These are phyloP conservation scores for Tritrichomonas foetus DNA, from an alignment of 208 protist genomes.

Conservation along the genomic window DNA sequence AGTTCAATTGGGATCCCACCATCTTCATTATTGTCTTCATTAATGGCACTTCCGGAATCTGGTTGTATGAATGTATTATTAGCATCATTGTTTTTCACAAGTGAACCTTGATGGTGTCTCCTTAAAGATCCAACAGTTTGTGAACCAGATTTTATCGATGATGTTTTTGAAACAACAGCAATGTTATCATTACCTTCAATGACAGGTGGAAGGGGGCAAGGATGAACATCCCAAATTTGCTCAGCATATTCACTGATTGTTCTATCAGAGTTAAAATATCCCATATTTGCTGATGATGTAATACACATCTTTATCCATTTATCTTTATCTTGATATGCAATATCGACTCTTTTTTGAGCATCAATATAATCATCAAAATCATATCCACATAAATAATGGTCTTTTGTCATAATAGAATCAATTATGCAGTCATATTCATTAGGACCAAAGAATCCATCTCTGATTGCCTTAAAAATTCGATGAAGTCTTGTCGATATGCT, in stretches of 20 bases:
- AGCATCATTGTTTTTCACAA: too few relatives aligned
- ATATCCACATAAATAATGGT: background rate
- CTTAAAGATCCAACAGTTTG: background rate
- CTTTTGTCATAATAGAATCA: background rate
- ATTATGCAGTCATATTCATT: constrained; percentile 21
- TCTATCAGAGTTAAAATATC: background rate
- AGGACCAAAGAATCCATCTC: background rate
- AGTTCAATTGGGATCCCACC: too few relatives aligned
- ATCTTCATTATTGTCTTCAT: too few relatives aligned
- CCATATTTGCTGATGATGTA: constrained; percentile 15
- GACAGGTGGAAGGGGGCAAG: background rate
- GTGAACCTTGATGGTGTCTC: background rate
- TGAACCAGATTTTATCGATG: too few relatives aligned
- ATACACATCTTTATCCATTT: constrained; percentile 27
- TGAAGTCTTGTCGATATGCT: background rate
- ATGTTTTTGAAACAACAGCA: too few relatives aligned
- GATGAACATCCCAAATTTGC: background rate
- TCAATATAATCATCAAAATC: constrained; percentile 13
- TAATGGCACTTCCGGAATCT: too few relatives aligned
- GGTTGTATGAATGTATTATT: too few relatives aligned
- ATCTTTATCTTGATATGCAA: background rate
- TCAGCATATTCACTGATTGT: background rate
- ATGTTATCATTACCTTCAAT: too few relatives aligned
- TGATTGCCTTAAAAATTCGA: background rate
- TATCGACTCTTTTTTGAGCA: background rate